Conservation (phyloP, 1,139 yeast species). For the Magnusiomyces fungicola region DNA sequence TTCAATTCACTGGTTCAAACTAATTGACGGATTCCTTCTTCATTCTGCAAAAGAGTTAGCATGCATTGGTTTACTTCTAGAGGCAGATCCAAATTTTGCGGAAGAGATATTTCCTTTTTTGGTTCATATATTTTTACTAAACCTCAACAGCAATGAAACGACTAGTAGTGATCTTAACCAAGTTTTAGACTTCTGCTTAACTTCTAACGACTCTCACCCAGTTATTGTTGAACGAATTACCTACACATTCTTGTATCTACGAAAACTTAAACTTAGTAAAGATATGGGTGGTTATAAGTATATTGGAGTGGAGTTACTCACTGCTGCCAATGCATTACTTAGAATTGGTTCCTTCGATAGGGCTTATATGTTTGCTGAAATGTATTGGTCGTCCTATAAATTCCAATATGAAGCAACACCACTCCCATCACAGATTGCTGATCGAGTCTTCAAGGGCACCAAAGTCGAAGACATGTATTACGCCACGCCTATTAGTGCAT, state of each 20-base stretch:
- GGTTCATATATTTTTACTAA: neutral
- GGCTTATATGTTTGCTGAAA: constrained; percentile 5
- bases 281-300: neutral
- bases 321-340: neutral
- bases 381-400: constrained; percentile 3
- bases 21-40: neutral
- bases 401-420: neutral
- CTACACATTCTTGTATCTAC: neutral
- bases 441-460: neutral
- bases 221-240: neutral
- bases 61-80: neutral
- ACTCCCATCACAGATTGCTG: too few species aligned
- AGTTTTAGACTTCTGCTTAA: neutral
- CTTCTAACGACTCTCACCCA: neutral
- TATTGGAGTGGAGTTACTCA: neutral
- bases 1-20: neutral
- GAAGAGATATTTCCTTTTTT: constrained; percentile 2
- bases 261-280: neutral
- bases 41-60: neutral
- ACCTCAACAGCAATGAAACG: neutral
- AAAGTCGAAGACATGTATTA: constrained; percentile 15
- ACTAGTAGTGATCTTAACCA: neutral
- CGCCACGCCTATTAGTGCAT: constrained; percentile 11
- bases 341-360: neutral
- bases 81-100: neutral